Base-by-base conservation (phyloP, 306 rosid species). In the Prunus mira region DNA sequence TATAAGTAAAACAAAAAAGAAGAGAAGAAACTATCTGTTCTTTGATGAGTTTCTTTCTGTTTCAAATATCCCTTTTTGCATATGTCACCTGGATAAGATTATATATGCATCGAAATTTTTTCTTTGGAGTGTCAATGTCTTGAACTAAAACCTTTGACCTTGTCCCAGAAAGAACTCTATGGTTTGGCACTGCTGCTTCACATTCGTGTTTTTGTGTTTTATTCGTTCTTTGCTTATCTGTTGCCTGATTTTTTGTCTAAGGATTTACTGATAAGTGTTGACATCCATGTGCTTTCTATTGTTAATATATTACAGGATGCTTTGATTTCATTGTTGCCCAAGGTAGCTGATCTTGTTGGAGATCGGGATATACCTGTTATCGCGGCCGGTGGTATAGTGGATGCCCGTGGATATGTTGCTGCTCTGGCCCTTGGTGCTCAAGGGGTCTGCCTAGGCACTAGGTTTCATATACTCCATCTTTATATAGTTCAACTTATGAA, bases 391-490 rank as follows among this genome's bases (percentile, higher is more conserved):
- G 92, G 89, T 61, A 93, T 93, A 65, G 93, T 80, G 17, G 96
- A 91, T 82, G 88, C 84, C 2, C 85, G 93, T 10, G 97, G 97
- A 47, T 93, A 91, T 88, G 98, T 88, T 69, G 98, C 97, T 71
- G 93, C 93, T 22, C 65, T 93, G 73, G 98, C 98, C 75, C 93
- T 93, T 69, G 98, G 98, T 60, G 96, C 98, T 74, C 85, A 76
- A 65, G 98, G 92, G 22, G 62, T 91, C 49, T 86, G 93, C 82
- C 76, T 88, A 14, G 98, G 97, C 71, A 91, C 98, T 2, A 91
- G 97, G 98, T 93, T 66, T 71, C 83, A 57, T 79, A 74, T 20
- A 56, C 30, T 71, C 22, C 46, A 14, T 45, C 52, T 64, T 55
- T 51, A 32, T 32, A 1, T 5, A 32, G 38, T 32, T 32, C 38